Base-by-base conservation (phyloP, 2,329 filamentous ascomycete genomes). In the Penicillium janthinellum region DNA sequence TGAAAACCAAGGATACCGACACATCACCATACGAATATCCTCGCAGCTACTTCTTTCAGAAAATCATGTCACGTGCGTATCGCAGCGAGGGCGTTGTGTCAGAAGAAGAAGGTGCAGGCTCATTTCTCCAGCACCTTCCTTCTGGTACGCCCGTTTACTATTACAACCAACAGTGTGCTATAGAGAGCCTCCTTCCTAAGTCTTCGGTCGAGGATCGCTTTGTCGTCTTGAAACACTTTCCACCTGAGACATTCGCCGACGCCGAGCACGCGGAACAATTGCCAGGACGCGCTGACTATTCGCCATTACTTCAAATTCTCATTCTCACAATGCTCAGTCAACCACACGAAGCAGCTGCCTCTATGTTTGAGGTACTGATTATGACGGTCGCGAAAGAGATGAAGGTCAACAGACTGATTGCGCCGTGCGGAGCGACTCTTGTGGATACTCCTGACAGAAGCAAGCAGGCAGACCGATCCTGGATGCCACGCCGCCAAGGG, bases 381-480 rank as follows among this genome's bases (percentile, higher is more conserved):
- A 4, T 11, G 20, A 38, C 6, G 3, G 8, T 47, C 14, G 22
- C 53, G 4, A 3, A 22, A 15, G 31, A 55, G 15, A 55, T 55
- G 42, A 4, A 15, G 22, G 53, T 47, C 41, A 22, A 22, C 7
- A 15, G 41, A 61, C 28, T 22, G 22, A 22, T 57, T 50, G 11
- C n/a, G n/a, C 2, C 20, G 6, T 54, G 54, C 15, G 48, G 39
- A 49, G 49, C 48, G n/a, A 49, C 54, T 48, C 49, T 11, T 20
- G n/a, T 51, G 1, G 15, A 54, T 35, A 57, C 41, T 15, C 58
- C 54, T 45, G 35, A 37, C 35, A 20, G 58, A 60, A 37, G 31
- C 15, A 61, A 61, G 39, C 22, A 58, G 28, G 56, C 56, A 22
- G 56, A 58, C 35, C 50, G 42, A n/a, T 61, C 56, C 3, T 61